Conservation (phyloP, 2,329 filamentous ascomycete species). For the Aspergillus sp. region DNA sequence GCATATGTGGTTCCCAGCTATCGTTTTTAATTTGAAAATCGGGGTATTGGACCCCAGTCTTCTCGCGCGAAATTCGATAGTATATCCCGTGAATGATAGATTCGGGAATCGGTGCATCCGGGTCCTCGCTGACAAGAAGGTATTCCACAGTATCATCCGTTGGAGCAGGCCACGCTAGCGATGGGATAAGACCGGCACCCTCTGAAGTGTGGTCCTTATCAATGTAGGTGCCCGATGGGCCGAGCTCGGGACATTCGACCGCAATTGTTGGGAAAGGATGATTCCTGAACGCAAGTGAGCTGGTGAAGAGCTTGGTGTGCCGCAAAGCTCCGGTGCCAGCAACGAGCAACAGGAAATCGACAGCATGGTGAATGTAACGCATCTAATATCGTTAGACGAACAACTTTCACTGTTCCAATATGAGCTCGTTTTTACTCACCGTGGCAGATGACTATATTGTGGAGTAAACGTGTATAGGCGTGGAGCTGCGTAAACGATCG, state of each 20-base stretch:
- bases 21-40: conserved; percentile 41
- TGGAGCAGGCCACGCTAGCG: conserved; percentile 41
- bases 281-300: conserved; percentile 21
- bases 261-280: conserved; percentile 20
- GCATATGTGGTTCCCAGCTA: conserved; percentile 9
- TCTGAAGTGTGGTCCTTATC: conserved; percentile 13
- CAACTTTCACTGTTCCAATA: conserved; percentile 32
- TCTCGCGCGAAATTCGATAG: conserved; percentile 39
- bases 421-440: background rate
- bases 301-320: conserved; percentile 28
- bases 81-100: conserved; percentile 50
- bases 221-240: conserved; percentile 13
- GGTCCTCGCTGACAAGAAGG: conserved; percentile 50
- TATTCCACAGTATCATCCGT: conserved; percentile 44
- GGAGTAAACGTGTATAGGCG: background rate
- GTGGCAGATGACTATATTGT: background rate
- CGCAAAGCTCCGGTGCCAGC: conserved; percentile 15
- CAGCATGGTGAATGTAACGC: conserved; percentile 20
- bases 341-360: conserved; percentile 20
- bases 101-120: conserved; percentile 47
- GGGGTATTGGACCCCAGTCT: conserved; percentile 31
- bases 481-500: background rate
- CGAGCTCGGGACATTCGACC: conserved; percentile 23
- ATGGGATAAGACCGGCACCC: conserved; percentile 40
- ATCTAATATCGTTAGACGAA: conserved; percentile 7